These are phyloP conservation scores for Xylaria acuta DNA, from an alignment of 495 filamentous ascomycete species.

Conservation along the genomic window DNA sequence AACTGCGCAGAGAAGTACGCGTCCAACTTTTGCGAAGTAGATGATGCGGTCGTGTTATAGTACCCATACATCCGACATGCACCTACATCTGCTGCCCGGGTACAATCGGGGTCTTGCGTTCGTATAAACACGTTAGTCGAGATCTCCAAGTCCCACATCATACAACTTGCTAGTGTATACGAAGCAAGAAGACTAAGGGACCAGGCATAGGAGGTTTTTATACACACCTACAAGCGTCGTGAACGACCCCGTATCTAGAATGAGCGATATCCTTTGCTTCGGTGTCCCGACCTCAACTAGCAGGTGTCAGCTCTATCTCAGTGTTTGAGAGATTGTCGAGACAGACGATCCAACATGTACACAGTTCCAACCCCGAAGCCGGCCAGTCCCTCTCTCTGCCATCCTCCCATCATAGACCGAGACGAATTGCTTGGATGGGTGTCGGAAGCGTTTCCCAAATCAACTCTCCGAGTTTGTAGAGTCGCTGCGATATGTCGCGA, in stretches of 20 bases:
- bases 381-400: constrained; percentile 33
- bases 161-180: too few species aligned
- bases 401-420: constrained; percentile 4
- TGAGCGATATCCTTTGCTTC: constrained; percentile 48
- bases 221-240: constrained; percentile 55
- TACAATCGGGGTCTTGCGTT: constrained; percentile 50
- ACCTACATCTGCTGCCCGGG: constrained; percentile 41
- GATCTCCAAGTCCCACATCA: too few species aligned
- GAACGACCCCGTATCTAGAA: constrained; percentile 56
- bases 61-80: constrained; percentile 48
- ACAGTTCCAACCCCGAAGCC: constrained; percentile 44
- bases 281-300: constrained; percentile 53
- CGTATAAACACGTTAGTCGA: too few species aligned
- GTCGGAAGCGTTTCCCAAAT: constrained; percentile 26
- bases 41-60: constrained; percentile 48
- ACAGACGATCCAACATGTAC: constrained; percentile 47
- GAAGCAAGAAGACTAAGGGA: too few species aligned
- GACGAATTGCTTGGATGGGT: constrained; percentile 7
- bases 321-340: neutral
- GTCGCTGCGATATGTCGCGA: constrained; percentile 34
- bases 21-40: constrained; percentile 40
- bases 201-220: too few species aligned
- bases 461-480: constrained; percentile 34
- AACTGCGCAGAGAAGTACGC: constrained; percentile 47
- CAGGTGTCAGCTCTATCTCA: constrained; percentile 15